Conservation (phyloP, 2,329 filamentous ascomycete species). For the Plenodomus biglobosus region DNA sequence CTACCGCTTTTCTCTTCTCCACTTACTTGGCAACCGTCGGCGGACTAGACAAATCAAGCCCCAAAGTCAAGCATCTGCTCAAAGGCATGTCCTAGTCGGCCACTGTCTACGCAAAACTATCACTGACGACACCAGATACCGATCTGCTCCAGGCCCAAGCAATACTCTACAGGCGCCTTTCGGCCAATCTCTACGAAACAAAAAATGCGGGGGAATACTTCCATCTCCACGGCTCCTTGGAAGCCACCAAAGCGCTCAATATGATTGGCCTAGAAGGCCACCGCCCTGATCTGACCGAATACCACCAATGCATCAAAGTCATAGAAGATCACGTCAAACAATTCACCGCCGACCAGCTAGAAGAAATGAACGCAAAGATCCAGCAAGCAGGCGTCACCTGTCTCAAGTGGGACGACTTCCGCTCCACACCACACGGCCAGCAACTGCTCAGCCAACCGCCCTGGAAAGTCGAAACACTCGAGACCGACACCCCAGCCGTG, state of each 20-base stretch:
- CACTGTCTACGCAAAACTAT: neutral
- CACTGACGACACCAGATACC: slow-evolving; percentile 58
- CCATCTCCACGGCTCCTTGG: slow-evolving; percentile 74
- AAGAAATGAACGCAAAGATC: slow-evolving; percentile 46
- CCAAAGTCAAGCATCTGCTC: slow-evolving; percentile 51
- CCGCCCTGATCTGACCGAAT: slow-evolving; percentile 59
- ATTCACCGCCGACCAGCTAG: slow-evolving; percentile 44
- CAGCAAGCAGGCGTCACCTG: slow-evolving; percentile 49
- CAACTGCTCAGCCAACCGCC: slow-evolving; percentile 47
- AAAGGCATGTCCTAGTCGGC: slow-evolving; percentile 37
- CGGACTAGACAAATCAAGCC: slow-evolving; percentile 49
- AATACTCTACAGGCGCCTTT: slow-evolving; percentile 69
- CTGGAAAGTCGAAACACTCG: slow-evolving; percentile 55
- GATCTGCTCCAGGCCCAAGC: slow-evolving; percentile 72
- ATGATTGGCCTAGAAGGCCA: slow-evolving; percentile 70
- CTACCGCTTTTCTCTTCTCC: slow-evolving; percentile 60
- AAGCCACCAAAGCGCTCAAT: slow-evolving; percentile 67
- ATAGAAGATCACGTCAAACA: slow-evolving; percentile 48
- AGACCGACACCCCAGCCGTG: slow-evolving; percentile 53
- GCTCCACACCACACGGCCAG: slow-evolving; percentile 45
- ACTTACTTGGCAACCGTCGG: slow-evolving; percentile 60
- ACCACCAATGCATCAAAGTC: slow-evolving; percentile 45
- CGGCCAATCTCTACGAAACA: slow-evolving; percentile 71
- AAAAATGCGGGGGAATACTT: slow-evolving; percentile 68
- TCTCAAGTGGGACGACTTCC: slow-evolving; percentile 47